Percentiles rank a stretch among this genome's conserved stretches.
Evolutionary conservation across 2,329 filamentous ascomycete species (phyloP).

Genomic region (Bipolaris bicolor): DNA sequence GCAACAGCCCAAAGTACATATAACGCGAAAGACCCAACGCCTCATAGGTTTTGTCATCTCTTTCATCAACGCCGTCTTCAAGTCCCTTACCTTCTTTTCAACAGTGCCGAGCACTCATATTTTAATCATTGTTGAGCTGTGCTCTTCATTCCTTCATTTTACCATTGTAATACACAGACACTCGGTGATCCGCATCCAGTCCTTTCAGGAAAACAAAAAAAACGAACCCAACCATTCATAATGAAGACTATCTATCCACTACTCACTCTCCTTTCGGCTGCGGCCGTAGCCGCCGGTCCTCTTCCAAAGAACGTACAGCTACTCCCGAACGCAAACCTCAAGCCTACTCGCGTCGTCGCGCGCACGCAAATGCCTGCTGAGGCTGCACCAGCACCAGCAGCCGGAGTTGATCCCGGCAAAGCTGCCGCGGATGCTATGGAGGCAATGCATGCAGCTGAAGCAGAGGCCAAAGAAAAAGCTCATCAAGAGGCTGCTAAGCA

Average conservation of each 20-base stretch:
- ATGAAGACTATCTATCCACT: constrained; percentile 38
- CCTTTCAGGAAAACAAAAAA: constrained; percentile 2
- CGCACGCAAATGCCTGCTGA: constrained; percentile 22
- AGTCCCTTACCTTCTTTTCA: constrained; percentile 21
- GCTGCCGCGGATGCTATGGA: constrained; percentile 17
- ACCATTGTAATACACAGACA: constrained; percentile 7
- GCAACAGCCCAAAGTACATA: constrained; percentile 16
- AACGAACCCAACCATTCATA: constrained; percentile 10
- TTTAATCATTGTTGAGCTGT: constrained; percentile 30
- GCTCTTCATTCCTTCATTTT: constrained; percentile 29
- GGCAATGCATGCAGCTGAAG: constrained; percentile 17
- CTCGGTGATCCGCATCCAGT: constrained; percentile 1
- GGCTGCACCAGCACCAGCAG: constrained; percentile 16
- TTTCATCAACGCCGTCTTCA: constrained; percentile 12
- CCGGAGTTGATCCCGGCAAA: constrained; percentile 15
- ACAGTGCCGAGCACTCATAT: constrained; percentile 33
- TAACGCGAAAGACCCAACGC: constrained; percentile 7
- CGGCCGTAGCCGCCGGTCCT: constrained; percentile 28
- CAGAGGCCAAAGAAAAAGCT: constrained; percentile 19
- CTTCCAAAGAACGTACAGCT: constrained; percentile 17
- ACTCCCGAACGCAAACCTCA: constrained; percentile 7
- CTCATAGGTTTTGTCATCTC: constrained; percentile 7
- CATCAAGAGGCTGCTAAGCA: constrained; percentile 20
- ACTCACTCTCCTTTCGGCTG: constrained; percentile 28
- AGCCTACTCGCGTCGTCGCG: constrained; percentile 12